Base-by-base conservation (phyloP, 78 protist species). In the Corallochytrium limacisporum region DNA sequence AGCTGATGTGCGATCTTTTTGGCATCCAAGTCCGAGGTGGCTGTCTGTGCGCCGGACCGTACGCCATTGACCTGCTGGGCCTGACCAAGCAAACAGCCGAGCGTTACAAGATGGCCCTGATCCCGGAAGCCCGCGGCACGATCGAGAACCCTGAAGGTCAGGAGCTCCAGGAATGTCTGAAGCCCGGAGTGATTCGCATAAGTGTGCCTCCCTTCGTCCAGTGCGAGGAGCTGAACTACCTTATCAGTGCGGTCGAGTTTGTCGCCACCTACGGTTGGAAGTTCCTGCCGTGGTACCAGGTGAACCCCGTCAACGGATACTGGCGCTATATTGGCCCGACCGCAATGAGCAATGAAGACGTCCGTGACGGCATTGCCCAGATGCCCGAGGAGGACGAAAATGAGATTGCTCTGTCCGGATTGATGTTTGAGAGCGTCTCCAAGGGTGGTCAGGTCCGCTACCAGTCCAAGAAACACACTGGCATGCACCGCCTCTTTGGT, bases 11-110 rank as follows among this genome's bases (percentile, higher is more conserved):
- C 67, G 97, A 91, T 69, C 66, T 91, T 35, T 91, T 87, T 74
- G 97, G 97, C 57, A 78, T 91, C 31, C 97, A 91, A 76, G 77
- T 39, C 2, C 76, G 93, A 37, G 79, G 81, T 31, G 92, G 97
- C 35, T 91, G 97, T 66, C 72, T 77, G 38, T 91, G 97, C 43
- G 94, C 97, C 22, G 94, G 97, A 1, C 94, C 94, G 2, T 87
- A 87, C 61, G 83, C 79, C 6, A 78, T 69, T 26, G 26, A 44
- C n/a, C 76, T 89, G 43, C 69, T 88, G 29, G 88, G 87, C 28
- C 55, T 89, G 59, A 61, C 65, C 53, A 24, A 65, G 33, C 0
- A 20, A 7, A 20, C 35, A 7, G 9, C 48, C 22, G 32, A 57
- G 1, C n/a, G n/a, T 26, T 24, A 44, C n/a, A 72, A 87, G 43